Evolutionary conservation across 139 green algal genomes (phyloP), one percentile per base, ranked within the genome.

Genomic region (Pseudopediastrum boryanum): DNA sequence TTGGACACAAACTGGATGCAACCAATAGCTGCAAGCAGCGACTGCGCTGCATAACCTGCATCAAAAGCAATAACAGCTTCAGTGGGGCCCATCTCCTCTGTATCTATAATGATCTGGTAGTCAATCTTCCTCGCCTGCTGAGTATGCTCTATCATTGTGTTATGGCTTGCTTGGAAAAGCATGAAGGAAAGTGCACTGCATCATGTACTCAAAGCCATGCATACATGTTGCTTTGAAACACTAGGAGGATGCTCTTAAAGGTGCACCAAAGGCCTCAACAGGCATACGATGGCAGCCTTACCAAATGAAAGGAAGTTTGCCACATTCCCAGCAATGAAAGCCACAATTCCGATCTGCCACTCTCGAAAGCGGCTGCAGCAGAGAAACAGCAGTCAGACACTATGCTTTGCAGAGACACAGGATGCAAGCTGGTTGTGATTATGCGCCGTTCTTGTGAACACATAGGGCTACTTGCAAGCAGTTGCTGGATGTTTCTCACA

Each of bases 1-100:
- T 98, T 97, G 36, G 89, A 91, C 0, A 98, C 83, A 77, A 98
- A 98, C 74, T 98, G 92, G 3, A 98, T 81, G 35, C 86, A 90
- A 3, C 94, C 94, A 25, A 98, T 85, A 3, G 92, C 92, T 1
- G 92, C 85, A 36, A 98, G 87, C 29, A 97, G 84, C 3, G 91
- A 96, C 72, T 97, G 93, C 4, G 93, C 92, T 25, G 93, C 93
- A 87, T 92, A 97, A 12, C 85, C 93, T 93, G 86, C 41, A 77
- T n/a, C 16, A 50, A 29, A 43, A 75, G 21, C 36, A 54, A 2
- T 29, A 35, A 29, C 9, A 39, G 8, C 52, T 50, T 12, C 42
- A 73, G 59, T 56, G 46, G 21, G 25, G 74, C 2, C 48, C 39
- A 23, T 74, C 54, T 41, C 78, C 78, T 6, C 51, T 50, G 36